A percentile compares a stretch with the other conserved stretches of the same genome.
Conservation (phyloP, 75 land plant species). For the Cunninghamia lanceolata region DNA sequence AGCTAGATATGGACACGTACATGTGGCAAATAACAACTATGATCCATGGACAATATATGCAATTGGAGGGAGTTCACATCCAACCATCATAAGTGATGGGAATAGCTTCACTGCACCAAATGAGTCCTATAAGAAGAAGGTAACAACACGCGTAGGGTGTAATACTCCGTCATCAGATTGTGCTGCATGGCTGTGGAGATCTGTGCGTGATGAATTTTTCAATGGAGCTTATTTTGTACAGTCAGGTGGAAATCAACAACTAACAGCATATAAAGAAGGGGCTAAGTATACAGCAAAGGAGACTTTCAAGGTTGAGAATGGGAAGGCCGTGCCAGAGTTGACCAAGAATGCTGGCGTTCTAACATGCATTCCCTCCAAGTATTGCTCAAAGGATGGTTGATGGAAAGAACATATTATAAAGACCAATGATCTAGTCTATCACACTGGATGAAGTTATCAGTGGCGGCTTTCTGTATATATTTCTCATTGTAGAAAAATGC, state of each 20-base stretch:
- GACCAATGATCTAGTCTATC: too few species aligned
- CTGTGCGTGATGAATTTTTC: constrained; percentile 29
- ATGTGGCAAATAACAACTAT: constrained; percentile 50
- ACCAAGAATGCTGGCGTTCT: not conserved
- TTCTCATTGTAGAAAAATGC: too few species aligned
- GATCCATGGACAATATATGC: too few species aligned
- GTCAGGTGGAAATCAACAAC: constrained; percentile 8
- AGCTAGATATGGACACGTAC: constrained; percentile 52
- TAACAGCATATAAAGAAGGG: not conserved
- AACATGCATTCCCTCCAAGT: not conserved
- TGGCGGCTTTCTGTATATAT: too few species aligned
- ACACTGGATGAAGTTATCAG: too few species aligned
- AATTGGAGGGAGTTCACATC: constrained; percentile 47
- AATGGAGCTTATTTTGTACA: constrained; percentile 50
- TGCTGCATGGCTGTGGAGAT: constrained; percentile 17
- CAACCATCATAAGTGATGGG: constrained; percentile 52
- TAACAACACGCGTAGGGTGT: not conserved
- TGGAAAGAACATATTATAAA: too few species aligned
- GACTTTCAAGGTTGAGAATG: not conserved
- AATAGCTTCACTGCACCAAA: constrained; percentile 56
- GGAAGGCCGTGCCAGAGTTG: not conserved
- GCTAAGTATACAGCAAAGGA: not conserved
- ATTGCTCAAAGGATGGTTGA: too few species aligned
- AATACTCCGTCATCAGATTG: not conserved
- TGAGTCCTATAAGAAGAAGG: constrained; percentile 26